These are phyloP conservation scores for Starmerella vaccinii DNA, from an alignment of 805 yeast genomes.

Conservation along the genomic window DNA sequence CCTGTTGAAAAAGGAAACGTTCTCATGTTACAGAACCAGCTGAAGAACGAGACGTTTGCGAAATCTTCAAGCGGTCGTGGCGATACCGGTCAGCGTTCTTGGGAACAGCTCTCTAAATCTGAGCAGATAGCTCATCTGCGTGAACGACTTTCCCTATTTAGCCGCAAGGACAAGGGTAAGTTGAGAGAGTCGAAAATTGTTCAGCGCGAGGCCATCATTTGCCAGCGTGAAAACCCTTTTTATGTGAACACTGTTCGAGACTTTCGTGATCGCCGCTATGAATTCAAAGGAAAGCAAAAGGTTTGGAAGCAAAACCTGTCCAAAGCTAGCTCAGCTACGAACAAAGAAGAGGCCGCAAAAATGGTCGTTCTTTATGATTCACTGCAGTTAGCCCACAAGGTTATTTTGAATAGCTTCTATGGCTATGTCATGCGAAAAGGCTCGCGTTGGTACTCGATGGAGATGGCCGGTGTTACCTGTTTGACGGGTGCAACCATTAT, in stretches of 20 bases:
- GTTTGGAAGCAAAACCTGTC: constrained; percentile 80
- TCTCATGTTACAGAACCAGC: constrained; percentile 73
- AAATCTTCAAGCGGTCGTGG: neutral
- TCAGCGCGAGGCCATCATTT: constrained; percentile 84
- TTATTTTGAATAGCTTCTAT: constrained; percentile 88
- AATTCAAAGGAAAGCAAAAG: constrained; percentile 85
- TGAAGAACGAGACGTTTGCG: constrained; percentile 52
- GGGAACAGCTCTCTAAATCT: constrained; percentile 62
- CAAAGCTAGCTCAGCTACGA: constrained; percentile 45
- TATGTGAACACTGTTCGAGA: constrained; percentile 89
- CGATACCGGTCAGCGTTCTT: constrained; percentile 31
- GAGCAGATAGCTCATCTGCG: constrained; percentile 72
- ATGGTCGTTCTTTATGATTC: constrained; percentile 93
- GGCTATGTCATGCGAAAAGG: constrained; percentile 99
- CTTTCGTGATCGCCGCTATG: constrained; percentile 92
- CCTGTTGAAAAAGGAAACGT: constrained; percentile 91
- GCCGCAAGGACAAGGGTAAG: constrained; percentile 74
- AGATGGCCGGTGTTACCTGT: constrained; percentile 99
- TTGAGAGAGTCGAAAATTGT: constrained; percentile 72
- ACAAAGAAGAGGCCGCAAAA: constrained; percentile 80
- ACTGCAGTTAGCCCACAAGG: constrained; percentile 91
- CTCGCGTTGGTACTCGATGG: constrained; percentile 98
- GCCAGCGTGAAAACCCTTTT: constrained; percentile 96
- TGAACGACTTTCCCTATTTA: constrained; percentile 70
- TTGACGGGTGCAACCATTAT: constrained; percentile 95